Conservation (phyloP, 371 early-diverging fungal species). For the Umbelopsis sp. region DNA sequence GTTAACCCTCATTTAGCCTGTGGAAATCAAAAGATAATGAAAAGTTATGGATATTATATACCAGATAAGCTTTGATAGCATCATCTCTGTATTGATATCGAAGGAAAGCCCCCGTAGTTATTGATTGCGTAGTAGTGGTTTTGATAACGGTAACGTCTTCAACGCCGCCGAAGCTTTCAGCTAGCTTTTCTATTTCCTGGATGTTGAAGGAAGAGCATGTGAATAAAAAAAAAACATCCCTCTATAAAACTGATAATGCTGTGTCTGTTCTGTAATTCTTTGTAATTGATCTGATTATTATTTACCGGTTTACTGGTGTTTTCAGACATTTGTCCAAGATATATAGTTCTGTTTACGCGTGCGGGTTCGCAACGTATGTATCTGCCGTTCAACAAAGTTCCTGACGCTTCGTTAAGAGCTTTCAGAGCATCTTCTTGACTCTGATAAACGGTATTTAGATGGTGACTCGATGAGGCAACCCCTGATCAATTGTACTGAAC, state of each 20-base stretch:
- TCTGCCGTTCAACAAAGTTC: constrained; percentile 70
- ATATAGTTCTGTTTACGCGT: constrained; percentile 81
- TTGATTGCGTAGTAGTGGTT: constrained; percentile 42
- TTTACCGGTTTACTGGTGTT: neutral
- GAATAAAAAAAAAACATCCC: neutral
- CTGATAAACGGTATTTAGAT: constrained; percentile 22
- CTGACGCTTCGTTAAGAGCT: constrained; percentile 73
- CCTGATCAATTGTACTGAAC: neutral
- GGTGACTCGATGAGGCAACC: neutral
- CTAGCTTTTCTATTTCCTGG: constrained; percentile 38
- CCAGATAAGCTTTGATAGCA: constrained; percentile 76
- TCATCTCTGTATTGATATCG: constrained; percentile 81
- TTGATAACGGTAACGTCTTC: constrained; percentile 69
- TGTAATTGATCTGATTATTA: too few relatives aligned
- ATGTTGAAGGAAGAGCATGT: neutral
- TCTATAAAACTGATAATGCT: too few relatives aligned
- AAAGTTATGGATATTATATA: constrained; percentile 26
- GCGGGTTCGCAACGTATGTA: constrained; percentile 86
- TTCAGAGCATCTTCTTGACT: constrained; percentile 57
- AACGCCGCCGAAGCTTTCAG: constrained; percentile 64
- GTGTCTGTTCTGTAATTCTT: too few relatives aligned
- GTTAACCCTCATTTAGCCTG: too few relatives aligned
- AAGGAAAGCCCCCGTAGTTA: constrained; percentile 59
- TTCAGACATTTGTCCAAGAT: constrained; percentile 39
- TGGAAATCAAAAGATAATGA: neutral